Evolutionary conservation across 2,329 filamentous ascomycete species (phyloP), one percentile per base, ranked within the genome.

Genomic region (Alternaria ventricosa): DNA sequence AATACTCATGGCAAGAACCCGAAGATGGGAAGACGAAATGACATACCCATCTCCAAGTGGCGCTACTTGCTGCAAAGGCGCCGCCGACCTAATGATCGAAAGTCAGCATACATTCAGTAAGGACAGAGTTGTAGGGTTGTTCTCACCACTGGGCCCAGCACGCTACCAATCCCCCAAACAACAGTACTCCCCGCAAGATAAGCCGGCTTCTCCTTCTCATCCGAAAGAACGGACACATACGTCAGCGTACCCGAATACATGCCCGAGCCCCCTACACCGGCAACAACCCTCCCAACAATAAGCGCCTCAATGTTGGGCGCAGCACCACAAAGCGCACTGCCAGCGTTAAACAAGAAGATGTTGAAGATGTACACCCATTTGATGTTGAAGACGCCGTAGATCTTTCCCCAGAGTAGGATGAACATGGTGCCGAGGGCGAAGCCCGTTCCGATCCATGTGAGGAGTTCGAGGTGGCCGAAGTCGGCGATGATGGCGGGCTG

Each of bases 231-330:
- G 0, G 46, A 47, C 74, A 51, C 46, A 13, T 43, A 49, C 8
- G 28, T 36, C 55, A 83, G 83, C 11, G 67, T 56, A 44, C 73
- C 76, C 65, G 67, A 78, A 49, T 62, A 53, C 70, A 84, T 80
- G 7, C 83, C 84, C 3, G 73, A 71, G 0, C 83, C 84, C 2
- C 84, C 83, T 25, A 81, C 68, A 13, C 84, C 85, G 36, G 80
- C 79, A 33, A 84, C 74, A 8, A 79, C 82, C 10, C 84, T 75
- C 3, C 84, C 84, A 12, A 85, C 71, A 44, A 80, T 78, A 18
- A 78, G 46, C 3, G 70, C 65, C 25, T 71, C 62, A 53, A 80
- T 79, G 20, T 62, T 71, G 1, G 75, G 73, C 5, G 77, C 75
- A 22, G 61, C 74, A 23, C 75, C 78, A 60, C 79, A 81, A 10